Conservation (phyloP, 148 eudicot genomes). For the Pharnaceum exiguum region DNA sequence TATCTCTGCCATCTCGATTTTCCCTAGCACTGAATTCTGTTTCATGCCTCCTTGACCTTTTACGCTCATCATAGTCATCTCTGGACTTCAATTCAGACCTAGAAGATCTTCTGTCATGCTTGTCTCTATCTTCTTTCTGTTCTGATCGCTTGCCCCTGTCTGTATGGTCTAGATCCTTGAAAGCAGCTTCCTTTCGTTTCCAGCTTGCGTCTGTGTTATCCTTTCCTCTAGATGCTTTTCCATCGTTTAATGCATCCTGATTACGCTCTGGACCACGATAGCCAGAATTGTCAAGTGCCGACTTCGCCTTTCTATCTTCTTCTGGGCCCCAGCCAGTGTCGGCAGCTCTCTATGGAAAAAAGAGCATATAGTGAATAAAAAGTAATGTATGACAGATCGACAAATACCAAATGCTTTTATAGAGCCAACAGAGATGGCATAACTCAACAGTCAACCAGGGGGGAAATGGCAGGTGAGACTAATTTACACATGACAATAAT, state of each 20-base stretch:
- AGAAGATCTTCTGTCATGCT: constrained; percentile 29
- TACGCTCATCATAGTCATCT: constrained; percentile 45
- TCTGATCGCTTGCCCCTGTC: constrained; percentile 27
- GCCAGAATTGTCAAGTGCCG: constrained; percentile 55
- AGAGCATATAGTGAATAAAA: neutral
- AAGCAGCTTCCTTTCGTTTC: constrained; percentile 23
- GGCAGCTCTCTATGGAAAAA: constrained; percentile 72
- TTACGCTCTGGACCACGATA: constrained; percentile 22
- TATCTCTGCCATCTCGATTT: constrained; percentile 21
- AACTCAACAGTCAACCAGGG: too few species aligned
- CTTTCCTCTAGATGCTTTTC: constrained; percentile 29
- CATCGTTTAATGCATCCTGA: constrained; percentile 28
- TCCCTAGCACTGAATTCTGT: constrained; percentile 31
- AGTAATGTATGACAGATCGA: neutral
- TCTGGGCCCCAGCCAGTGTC: constrained; percentile 87
- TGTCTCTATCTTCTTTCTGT: constrained; percentile 26
- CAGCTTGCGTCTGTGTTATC: constrained; percentile 21
- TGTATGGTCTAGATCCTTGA: constrained; percentile 29
- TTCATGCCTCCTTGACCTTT: constrained; percentile 38
- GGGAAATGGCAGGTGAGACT: too few species aligned
- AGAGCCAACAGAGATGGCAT: too few species aligned
- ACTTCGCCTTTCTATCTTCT: constrained; percentile 52
- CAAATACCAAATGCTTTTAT: neutral
- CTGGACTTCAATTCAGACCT: constrained; percentile 37
- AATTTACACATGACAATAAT: too few species aligned